phyloP scores from a whole-genome alignment of 2,329 filamentous ascomycete species.

The Elsinoe australis region DNA sequence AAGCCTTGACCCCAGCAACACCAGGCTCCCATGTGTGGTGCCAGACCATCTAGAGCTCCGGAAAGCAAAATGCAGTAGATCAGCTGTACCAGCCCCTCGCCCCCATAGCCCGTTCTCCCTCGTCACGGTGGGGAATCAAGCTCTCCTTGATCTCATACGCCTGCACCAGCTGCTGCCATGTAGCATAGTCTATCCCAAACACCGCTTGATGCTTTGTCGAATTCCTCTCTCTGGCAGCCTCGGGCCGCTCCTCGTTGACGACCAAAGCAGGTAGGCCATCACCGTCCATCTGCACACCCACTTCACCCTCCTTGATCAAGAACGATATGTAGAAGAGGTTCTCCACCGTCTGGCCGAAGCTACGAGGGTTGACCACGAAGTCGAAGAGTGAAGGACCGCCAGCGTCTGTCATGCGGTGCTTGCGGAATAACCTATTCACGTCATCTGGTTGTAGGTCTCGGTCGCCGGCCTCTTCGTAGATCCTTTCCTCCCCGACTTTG shows the following conservation, averaged over 20 bases:
- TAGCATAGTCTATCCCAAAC: constrained; percentile 75
- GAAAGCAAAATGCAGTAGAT: neutral
- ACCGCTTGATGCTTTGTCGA: constrained; percentile 67
- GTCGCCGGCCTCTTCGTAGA: constrained; percentile 26
- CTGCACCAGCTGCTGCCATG: constrained; percentile 70
- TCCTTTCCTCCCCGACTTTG: constrained; percentile 32
- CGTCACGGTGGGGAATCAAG: constrained; percentile 71
- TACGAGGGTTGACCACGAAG: constrained; percentile 82
- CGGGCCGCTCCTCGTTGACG: neutral
- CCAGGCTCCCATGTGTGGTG: no score
- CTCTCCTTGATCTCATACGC: constrained; percentile 68
- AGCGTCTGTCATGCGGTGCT: constrained; percentile 57
- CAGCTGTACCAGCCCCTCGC: constrained; percentile 60
- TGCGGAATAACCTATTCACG: constrained; percentile 50
- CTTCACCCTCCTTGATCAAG: constrained; percentile 75
- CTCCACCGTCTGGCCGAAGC: constrained; percentile 90
- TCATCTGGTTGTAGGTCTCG: constrained; percentile 33
- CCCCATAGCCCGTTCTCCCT: constrained; percentile 49
- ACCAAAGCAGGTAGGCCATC: constrained; percentile 64
- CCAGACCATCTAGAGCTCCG: neutral
- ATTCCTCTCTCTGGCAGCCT: neutral
- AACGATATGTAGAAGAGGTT: constrained; percentile 97
- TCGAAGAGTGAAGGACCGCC: constrained; percentile 72
- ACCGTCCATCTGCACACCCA: constrained; percentile 66
- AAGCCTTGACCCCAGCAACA: no score